Conservation (phyloP, 2,329 filamentous ascomycete species). For the Venturia oleaginea region DNA sequence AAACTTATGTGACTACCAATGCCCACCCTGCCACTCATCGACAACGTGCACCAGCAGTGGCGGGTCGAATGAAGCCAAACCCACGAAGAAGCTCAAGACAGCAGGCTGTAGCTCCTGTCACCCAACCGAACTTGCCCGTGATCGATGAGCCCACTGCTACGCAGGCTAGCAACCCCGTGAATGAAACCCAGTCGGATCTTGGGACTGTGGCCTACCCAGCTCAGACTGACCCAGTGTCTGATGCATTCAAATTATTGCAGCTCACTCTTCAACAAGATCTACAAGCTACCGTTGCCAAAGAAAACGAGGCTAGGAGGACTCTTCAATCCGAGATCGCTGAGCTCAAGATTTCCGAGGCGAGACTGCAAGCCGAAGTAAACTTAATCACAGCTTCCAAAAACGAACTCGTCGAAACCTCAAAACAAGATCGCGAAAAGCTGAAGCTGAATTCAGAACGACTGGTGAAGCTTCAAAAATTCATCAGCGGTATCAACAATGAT, state of each 20-base stretch:
- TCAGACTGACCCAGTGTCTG: background rate
- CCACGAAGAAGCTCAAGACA: background rate
- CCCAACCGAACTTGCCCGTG: background rate
- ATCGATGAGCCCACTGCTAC: background rate
- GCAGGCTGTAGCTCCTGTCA: background rate
- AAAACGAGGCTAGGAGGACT: background rate
- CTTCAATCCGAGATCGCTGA: background rate
- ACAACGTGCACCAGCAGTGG: background rate
- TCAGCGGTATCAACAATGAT: constrained; percentile 3
- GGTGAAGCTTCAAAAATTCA: constrained; percentile 2
- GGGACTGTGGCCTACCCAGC: background rate
- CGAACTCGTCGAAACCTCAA: background rate
- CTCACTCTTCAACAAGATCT: constrained; percentile 5
- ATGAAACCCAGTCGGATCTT: background rate
- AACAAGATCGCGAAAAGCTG: background rate
- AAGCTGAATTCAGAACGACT: background rate
- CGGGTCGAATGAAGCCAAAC: background rate
- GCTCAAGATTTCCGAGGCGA: constrained; percentile 2
- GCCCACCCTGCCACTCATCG: background rate
- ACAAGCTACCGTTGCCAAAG: background rate
- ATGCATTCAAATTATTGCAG: constrained; percentile 1
- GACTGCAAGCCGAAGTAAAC: constrained; percentile 2
- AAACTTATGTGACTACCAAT: background rate
- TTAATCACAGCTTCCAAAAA: background rate
- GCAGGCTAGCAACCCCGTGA: background rate